Conservation (phyloP, 2,329 filamentous ascomycete species). For the Exophiala sp. region DNA sequence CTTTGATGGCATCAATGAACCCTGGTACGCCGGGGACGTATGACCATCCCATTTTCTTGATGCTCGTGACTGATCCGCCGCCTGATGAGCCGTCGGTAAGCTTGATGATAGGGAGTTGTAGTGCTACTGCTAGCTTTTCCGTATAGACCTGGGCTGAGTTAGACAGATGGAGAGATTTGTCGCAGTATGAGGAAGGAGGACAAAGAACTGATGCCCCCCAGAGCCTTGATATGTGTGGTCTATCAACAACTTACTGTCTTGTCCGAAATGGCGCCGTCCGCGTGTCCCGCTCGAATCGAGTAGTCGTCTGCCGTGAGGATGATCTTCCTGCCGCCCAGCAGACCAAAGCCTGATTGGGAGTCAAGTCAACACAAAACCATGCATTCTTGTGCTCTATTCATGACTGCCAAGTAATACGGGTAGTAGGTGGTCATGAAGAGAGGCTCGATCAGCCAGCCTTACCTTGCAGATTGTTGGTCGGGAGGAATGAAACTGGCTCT, state of each 20-base stretch:
- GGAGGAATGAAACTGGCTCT: conserved; percentile 48
- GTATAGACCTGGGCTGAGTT: conserved; percentile 43
- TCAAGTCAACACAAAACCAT: too few relatives aligned
- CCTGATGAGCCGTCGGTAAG: conserved; percentile 60
- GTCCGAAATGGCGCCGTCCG: conserved; percentile 53
- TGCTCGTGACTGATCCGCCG: conserved; percentile 41
- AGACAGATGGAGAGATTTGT: too few relatives aligned
- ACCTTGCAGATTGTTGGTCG: conserved; percentile 59
- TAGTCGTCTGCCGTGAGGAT: conserved; percentile 61
- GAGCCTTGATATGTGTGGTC: too few relatives aligned
- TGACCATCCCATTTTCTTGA: conserved; percentile 45
- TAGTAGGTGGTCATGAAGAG: conserved; percentile 35
- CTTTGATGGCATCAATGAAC: conserved; percentile 36
- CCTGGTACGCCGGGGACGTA: conserved; percentile 55
- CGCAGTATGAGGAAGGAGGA: too few relatives aligned
- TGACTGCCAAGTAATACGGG: too few relatives aligned
- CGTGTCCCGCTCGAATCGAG: conserved; percentile 57
- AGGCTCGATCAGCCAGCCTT: conserved; percentile 35
- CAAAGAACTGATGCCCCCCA: too few relatives aligned
- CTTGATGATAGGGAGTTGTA: conserved; percentile 60
- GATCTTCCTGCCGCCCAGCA: conserved; percentile 34
- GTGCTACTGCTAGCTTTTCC: conserved; percentile 56
- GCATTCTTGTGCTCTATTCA: too few relatives aligned
- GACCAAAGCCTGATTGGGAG: conserved; percentile 1
- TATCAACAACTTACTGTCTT: conserved; percentile 41